These are phyloP conservation scores for Exophiala xenobiotica DNA, from an alignment of 2,329 filamentous ascomycete genomes.

Conservation along the genomic window DNA sequence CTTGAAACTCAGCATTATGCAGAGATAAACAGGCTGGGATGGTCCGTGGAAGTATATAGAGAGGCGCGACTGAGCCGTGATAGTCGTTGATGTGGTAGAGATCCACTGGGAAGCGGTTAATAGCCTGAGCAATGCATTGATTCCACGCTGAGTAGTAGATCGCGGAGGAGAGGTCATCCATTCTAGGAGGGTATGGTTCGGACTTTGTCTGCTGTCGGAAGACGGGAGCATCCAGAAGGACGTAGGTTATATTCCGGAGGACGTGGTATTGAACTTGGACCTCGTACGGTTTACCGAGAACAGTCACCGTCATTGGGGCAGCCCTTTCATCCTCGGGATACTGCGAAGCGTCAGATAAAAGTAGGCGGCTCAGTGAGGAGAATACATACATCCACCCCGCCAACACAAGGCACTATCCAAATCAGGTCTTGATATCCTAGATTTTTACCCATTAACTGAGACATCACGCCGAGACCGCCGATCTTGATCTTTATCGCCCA, in stretches of 20 bases:
- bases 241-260: constrained; percentile 65
- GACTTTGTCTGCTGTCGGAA: constrained; percentile 63
- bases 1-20: constrained; percentile 69
- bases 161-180: constrained; percentile 68
- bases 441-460: constrained; percentile 66
- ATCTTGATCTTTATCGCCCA: constrained; percentile 72
- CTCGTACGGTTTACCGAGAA: constrained; percentile 61
- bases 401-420: constrained; percentile 64
- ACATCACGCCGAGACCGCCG: constrained; percentile 69
- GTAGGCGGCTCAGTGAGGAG: too few relatives aligned
- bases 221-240: constrained; percentile 65
- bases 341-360: too few relatives aligned
- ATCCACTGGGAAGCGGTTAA: constrained; percentile 62
- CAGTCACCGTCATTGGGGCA: constrained; percentile 62
- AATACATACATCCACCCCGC: constrained; percentile 54
- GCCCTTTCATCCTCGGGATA: constrained; percentile 61
- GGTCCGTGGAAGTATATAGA: constrained; percentile 63
- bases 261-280: constrained; percentile 65
- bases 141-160: constrained; percentile 72
- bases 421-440: constrained; percentile 65
- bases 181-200: constrained; percentile 65
- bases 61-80: constrained; percentile 61
- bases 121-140: constrained; percentile 64
- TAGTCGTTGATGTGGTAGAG: constrained; percentile 69
- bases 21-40: constrained; percentile 64